Evolutionary conservation across 768 basidiomycete species (phyloP).

Genomic region (Podaxis carcinomalis): DNA sequence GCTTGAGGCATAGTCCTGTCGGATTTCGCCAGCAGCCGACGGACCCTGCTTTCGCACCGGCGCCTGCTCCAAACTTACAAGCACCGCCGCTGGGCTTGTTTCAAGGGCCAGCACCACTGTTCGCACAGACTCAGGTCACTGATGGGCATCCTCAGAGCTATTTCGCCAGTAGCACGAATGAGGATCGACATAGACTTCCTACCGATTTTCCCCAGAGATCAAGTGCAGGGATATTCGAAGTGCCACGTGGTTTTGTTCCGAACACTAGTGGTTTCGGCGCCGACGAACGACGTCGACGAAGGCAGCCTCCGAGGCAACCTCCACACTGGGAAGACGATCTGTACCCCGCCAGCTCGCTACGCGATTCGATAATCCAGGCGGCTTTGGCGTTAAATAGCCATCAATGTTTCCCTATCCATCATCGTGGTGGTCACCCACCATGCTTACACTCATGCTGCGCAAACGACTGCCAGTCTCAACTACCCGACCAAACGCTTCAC

Average conservation of each 20-base stretch:
- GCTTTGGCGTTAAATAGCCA: not conserved
- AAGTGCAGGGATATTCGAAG: not conserved
- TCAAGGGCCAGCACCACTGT: not conserved
- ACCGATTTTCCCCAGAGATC: not conserved
- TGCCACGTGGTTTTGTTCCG: not conserved
- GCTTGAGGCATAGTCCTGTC: not conserved
- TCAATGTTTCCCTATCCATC: not conserved
- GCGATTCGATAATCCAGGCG: not conserved
- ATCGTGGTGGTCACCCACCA: not conserved
- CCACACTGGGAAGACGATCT: constrained; percentile 5
- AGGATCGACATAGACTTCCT: not conserved
- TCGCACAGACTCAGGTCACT: not conserved
- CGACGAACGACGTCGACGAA: not conserved
- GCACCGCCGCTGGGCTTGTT: not conserved
- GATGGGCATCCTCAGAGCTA: not conserved
- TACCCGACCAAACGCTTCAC: not conserved
- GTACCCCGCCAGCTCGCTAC: not conserved
- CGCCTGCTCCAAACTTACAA: not conserved
- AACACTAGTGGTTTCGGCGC: not conserved
- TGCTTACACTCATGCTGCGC: not conserved
- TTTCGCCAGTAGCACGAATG: not conserved
- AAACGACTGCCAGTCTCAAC: not conserved
- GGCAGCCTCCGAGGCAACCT: not conserved
- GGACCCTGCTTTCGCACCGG: not conserved
- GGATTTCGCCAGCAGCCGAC: not conserved